A percentile compares a stretch with the other conserved stretches of the same genome.
Conservation (phyloP, 352 stramenopile genomes). For the Blastocystis sp. region DNA sequence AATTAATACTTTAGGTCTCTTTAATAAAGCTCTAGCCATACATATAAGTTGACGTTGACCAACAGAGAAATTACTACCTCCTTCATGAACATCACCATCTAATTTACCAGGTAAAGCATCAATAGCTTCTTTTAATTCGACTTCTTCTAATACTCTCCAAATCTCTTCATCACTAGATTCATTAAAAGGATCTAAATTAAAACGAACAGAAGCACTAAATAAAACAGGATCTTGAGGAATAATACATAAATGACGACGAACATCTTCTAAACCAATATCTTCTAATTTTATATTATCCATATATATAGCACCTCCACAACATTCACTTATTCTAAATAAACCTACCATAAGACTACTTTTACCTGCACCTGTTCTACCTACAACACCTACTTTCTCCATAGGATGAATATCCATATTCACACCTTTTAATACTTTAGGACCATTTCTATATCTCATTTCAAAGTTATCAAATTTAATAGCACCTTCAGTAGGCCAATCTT, state of each 20-base stretch:
- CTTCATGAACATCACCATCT: slow-evolving; percentile 49
- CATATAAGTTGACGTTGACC: slow-evolving; percentile 56
- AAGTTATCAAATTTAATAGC: slow-evolving; percentile 64
- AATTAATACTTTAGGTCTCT: slow-evolving; percentile 69
- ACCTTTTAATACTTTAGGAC: slow-evolving; percentile 50
- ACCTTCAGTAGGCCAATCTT: slow-evolving; percentile 59
- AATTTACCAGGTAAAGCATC: slow-evolving; percentile 46
- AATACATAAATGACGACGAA: slow-evolving; percentile 66
- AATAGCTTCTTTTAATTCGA: slow-evolving; percentile 49
- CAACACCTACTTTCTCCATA: slow-evolving; percentile 69
- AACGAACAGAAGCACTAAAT: slow-evolving; percentile 67
- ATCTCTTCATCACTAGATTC: slow-evolving; percentile 55
- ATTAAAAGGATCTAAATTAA: slow-evolving; percentile 65
- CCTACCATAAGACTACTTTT: slow-evolving; percentile 65
- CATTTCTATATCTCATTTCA: slow-evolving; percentile 60
- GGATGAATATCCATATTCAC: slow-evolving; percentile 56
- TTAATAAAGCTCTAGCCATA: slow-evolving; percentile 55
- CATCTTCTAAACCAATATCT: slow-evolving; percentile 57
- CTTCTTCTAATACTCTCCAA: slow-evolving; percentile 56
- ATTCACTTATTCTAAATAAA: slow-evolving; percentile 71
- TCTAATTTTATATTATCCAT: slow-evolving; percentile 70
- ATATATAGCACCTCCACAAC: slow-evolving; percentile 60
- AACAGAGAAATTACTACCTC: slow-evolving; percentile 52
- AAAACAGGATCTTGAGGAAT: slow-evolving; percentile 78
- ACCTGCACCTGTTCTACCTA: slow-evolving; percentile 62